Percentiles rank a stretch among this genome's conserved stretches.
These are phyloP conservation scores for Lipomyces sp. DNA, from an alignment of 805 yeast species.

Conservation along the genomic window DNA sequence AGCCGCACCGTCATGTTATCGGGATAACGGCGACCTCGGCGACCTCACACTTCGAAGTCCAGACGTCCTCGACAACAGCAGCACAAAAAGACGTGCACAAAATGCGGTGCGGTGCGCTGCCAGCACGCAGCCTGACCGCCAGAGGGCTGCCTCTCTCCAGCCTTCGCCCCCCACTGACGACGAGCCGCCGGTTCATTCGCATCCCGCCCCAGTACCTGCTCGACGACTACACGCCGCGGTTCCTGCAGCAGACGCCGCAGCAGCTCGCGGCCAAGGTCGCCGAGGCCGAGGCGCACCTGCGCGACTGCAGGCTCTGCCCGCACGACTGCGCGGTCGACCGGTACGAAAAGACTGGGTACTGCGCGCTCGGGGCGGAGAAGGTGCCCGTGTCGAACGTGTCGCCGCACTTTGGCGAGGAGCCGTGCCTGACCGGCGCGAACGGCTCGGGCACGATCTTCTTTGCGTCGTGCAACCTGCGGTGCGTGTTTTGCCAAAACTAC, in stretches of 20 bases:
- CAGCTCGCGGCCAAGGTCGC: constrained; percentile 10
- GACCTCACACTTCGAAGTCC: too few species aligned
- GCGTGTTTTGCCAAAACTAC: constrained; percentile 31
- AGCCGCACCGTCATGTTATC: neutral
- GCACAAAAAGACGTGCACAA: too few species aligned
- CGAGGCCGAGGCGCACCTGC: constrained; percentile 18
- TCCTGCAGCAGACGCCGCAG: constrained; percentile 8
- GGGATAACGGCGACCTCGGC: neutral
- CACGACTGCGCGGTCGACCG: constrained; percentile 29
- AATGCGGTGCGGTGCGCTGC: neutral
- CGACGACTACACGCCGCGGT: constrained; percentile 27
- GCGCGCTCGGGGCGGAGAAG: constrained; percentile 25
- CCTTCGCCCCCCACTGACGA: neutral
- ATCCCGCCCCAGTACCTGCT: constrained; percentile 29
- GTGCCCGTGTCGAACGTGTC: constrained; percentile 28
- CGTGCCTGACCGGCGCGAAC: constrained; percentile 27
- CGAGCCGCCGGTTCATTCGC: constrained; percentile 13
- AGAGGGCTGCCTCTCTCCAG: neutral
- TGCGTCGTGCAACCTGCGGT: constrained; percentile 30
- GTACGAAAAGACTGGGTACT: constrained; percentile 25
- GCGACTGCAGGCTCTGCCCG: constrained; percentile 27
- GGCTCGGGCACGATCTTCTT: constrained; percentile 31
- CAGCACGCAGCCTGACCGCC: neutral
- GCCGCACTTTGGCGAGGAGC: constrained; percentile 30
- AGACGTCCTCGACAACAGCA: too few species aligned